phyloP scores from a whole-genome alignment of 2,329 filamentous ascomycete species.

The Talaromyces sp. region DNA sequence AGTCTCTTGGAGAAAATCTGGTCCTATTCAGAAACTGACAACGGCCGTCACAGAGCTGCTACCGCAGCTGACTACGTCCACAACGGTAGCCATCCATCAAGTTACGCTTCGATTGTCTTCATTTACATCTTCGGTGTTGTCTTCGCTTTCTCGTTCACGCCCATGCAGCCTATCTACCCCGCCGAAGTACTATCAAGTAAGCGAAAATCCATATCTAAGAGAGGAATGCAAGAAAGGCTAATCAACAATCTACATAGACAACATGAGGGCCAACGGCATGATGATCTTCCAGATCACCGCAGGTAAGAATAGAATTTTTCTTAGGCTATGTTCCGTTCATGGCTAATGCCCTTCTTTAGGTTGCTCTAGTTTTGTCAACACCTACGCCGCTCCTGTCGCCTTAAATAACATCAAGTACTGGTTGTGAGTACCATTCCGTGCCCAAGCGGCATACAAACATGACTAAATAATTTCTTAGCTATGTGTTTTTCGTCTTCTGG shows the following conservation, averaged over 20 bases:
- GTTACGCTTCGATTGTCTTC: constrained; percentile 12
- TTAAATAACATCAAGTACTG: constrained; percentile 30
- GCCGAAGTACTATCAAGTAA: constrained; percentile 47
- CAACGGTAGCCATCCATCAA: constrained; percentile 6
- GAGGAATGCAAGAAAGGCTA: neutral
- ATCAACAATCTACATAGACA: constrained; percentile 21
- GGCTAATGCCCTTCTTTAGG: neutral
- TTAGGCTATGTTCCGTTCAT: neutral
- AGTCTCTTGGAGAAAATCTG: neutral
- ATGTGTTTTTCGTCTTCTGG: constrained; percentile 29
- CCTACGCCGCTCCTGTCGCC: constrained; percentile 31
- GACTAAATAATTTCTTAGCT: constrained; percentile 16
- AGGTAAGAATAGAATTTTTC: constrained; percentile 25
- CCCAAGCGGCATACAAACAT: neutral
- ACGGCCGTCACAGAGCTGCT: constrained; percentile 2
- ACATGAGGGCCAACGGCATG: constrained; percentile 53
- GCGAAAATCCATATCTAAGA: neutral
- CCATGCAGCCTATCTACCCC: constrained; percentile 48
- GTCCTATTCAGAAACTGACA: neutral
- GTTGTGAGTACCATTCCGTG: constrained; percentile 22
- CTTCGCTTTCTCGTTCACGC: constrained; percentile 25
- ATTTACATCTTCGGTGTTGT: constrained; percentile 12
- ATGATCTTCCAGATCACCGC: constrained; percentile 32
- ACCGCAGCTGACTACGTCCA: constrained; percentile 17
- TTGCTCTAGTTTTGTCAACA: constrained; percentile 42